A percentile compares a stretch with the other conserved stretches of the same genome.
phyloP scores from a whole-genome alignment of 176 grass and related monocot genomes.

The Hsuehochloa calcarea region DNA sequence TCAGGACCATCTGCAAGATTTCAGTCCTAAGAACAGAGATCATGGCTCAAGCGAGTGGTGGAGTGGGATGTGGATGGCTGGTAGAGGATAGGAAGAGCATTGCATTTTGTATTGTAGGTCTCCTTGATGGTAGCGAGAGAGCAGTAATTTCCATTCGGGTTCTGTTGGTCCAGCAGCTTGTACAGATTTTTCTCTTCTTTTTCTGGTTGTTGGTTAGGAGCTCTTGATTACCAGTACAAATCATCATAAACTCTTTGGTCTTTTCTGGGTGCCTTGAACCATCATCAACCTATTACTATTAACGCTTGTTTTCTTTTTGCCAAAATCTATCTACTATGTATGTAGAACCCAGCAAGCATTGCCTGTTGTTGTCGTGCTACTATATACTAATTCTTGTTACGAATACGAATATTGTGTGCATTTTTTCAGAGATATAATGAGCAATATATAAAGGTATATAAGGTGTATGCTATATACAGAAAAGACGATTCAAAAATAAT shows the following conservation, averaged over 20 bases:
- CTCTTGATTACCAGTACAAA: not conserved
- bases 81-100: slow-evolving; percentile 4
- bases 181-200: slow-evolving; percentile 3
- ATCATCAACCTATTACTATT: too few relatives aligned
- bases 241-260: not conserved
- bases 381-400: too few relatives aligned
- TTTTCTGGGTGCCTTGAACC: not conserved
- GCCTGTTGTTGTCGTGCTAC: not conserved
- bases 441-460: too few relatives aligned
- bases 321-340: not conserved
- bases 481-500: too few relatives aligned
- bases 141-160: not conserved
- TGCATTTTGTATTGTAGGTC: slow-evolving; percentile 22
- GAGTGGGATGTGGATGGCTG: not conserved
- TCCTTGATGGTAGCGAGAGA: not conserved
- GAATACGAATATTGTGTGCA: too few relatives aligned
- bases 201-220: not conserved
- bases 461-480: too few relatives aligned
- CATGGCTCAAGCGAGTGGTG: not conserved
- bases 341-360: not conserved
- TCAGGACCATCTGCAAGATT: slow-evolving; percentile 45
- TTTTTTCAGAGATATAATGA: too few relatives aligned
- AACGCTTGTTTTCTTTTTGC: not conserved
- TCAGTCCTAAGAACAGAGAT: slow-evolving; percentile 31
- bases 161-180: slow-evolving; percentile 25